These are phyloP conservation scores for Eucalyptus cloeziana DNA, from an alignment of 345 rosid species.

Conservation along the genomic window DNA sequence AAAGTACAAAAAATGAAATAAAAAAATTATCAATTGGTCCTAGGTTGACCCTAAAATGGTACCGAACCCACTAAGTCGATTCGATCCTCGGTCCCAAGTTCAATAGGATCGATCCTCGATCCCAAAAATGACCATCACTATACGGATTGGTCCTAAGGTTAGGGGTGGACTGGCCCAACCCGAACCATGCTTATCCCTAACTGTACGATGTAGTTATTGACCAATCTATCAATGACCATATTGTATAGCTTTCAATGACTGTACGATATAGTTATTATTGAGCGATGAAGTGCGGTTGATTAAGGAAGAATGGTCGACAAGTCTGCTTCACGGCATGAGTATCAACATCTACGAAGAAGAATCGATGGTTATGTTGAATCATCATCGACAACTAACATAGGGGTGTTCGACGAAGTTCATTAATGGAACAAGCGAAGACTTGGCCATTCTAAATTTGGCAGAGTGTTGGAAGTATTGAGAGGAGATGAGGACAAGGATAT, in stretches of 20 bases:
- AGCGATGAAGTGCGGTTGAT: not conserved
- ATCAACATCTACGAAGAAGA: not conserved
- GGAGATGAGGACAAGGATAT: not conserved
- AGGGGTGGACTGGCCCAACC: no score
- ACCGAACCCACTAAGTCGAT: fast-evolving
- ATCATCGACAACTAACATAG: not conserved
- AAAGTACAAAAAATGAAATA: no score
- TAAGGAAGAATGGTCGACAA: not conserved
- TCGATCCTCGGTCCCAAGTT: fast-evolving
- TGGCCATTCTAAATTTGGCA: not conserved
- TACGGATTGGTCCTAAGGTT: fast-evolving
- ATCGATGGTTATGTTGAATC: not conserved
- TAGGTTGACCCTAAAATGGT: no score
- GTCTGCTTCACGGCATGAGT: not conserved
- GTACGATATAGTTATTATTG: not conserved
- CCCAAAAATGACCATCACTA: fast-evolving
- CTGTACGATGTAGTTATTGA: no score
- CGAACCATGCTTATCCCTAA: no score
- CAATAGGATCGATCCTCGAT: fast-evolving
- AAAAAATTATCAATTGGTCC: no score
- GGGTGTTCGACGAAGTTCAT: not conserved
- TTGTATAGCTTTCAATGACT: not conserved
- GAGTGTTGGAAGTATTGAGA: not conserved
- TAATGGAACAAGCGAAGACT: not conserved
- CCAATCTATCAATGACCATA: not conserved